A percentile compares a stretch with the other conserved stretches of the same genome.
phyloP scores from a whole-genome alignment of 345 rosid species.

The Geranium brycei region DNA sequence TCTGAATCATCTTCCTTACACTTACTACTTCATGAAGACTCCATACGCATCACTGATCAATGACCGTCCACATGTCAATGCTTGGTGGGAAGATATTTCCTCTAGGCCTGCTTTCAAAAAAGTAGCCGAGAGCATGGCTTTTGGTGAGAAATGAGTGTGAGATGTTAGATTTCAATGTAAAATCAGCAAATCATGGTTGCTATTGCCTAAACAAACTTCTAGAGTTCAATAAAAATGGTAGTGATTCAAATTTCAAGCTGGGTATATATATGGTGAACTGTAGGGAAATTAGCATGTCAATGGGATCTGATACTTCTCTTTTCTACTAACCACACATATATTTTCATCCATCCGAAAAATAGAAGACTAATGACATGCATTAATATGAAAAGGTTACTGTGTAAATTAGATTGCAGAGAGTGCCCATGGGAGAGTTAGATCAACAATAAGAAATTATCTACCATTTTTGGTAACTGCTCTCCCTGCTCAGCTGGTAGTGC shows the following conservation, averaged over 20 bases:
- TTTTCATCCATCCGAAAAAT: not conserved
- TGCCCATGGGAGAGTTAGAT: not conserved
- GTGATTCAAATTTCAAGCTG: not conserved
- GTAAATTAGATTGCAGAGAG: not conserved
- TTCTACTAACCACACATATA: too few species aligned
- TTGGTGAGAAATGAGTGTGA: slow-evolving; percentile 20
- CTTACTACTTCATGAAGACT: slow-evolving; percentile 60
- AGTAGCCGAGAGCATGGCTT: slow-evolving; percentile 42
- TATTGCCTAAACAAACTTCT: not conserved
- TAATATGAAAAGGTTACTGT: not conserved
- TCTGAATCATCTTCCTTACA: slow-evolving; percentile 54
- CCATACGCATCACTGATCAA: slow-evolving; percentile 29
- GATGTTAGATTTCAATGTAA: not conserved
- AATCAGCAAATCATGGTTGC: not conserved
- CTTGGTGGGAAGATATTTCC: slow-evolving; percentile 79
- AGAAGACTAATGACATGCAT: not conserved
- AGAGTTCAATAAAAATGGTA: not conserved
- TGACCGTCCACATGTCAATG: slow-evolving; percentile 56
- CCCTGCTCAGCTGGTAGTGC: too few species aligned
- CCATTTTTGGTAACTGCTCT: not conserved
- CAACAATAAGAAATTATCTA: not conserved
- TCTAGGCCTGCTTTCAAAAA: slow-evolving; percentile 53
- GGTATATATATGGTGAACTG: not conserved
- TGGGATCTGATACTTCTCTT: not conserved
- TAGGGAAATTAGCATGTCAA: not conserved